Evolutionary conservation across 1,139 yeast genomes (phyloP).

Genomic region (Protomyces lactucae-debilis): DNA sequence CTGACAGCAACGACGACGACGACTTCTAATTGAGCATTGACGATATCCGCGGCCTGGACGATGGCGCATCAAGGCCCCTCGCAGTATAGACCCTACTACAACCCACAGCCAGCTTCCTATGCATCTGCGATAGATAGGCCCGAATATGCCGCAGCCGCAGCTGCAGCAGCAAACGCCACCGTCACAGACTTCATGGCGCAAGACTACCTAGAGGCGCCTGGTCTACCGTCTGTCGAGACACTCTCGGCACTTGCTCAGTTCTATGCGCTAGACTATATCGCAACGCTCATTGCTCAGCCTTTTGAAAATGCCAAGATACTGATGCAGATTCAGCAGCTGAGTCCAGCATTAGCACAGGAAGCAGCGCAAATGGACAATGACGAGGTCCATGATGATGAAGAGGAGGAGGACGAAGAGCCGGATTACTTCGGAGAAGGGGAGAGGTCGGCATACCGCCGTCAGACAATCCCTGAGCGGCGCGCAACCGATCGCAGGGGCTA

Average conservation of each 20-base stretch:
- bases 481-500: constrained; percentile 25
- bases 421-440: constrained; percentile 8
- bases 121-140: not conserved
- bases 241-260: constrained; percentile 3
- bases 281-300: constrained; percentile 60
- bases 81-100: constrained; percentile 13
- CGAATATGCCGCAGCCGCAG: constrained; percentile 6
- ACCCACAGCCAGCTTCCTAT: constrained; percentile 8
- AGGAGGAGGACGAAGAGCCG: constrained; percentile 49
- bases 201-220: constrained; percentile 13
- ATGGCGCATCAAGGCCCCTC: constrained; percentile 16
- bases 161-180: not conserved
- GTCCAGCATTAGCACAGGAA: constrained; percentile 27
- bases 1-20: no score
- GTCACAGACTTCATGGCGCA: constrained; percentile 8
- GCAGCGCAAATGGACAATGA: constrained; percentile 16
- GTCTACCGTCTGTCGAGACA: constrained; percentile 6
- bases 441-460: not conserved
- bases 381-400: constrained; percentile 25
- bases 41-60: no score
- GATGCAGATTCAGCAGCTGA: constrained; percentile 52
- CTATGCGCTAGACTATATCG: constrained; percentile 11
- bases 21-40: no score
- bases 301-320: constrained; percentile 76
- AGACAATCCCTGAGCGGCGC: constrained; percentile 6